Evolutionary conservation across 2,329 filamentous ascomycete species (phyloP), one percentile per base, ranked within the genome.

Genomic region (Setomelanomma holmii): DNA sequence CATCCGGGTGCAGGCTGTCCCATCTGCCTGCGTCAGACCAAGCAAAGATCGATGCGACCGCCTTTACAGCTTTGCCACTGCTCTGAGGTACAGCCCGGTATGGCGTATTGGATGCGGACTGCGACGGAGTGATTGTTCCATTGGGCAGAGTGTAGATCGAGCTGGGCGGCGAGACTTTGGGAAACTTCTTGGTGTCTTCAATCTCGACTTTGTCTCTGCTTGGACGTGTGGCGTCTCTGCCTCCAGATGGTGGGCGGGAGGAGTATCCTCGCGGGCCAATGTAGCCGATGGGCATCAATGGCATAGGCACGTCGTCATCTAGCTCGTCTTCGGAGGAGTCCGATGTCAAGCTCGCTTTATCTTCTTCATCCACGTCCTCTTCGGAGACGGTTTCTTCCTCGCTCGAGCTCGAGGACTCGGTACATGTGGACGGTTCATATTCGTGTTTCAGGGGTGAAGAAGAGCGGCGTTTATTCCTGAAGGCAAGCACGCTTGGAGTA

Each of bases 391-490:
- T 76, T 4, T 82, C 83, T 38, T 80, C 77, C 41, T 85, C 83
- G 40, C 82, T 86, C 48, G 85, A 81, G 1, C 79, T 82, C 7
- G 82, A 82, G 5, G 85, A 85, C 36, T 85, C 84, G 0, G 86
- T 87, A 40, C 84, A 85, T 5, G 85, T 86, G 14, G 95, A 98
- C 12, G 93, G 93, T 57, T 93, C 88, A 66, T 97, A 99, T 76
- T 99, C 93, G 70, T 98, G 93, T 78, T 99, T 99, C 43, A 99
- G 80, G 0, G 95, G 95, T 1, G 95, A 99, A 0, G 95, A 98
- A 1, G 87, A 89, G 16, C 92, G 86, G 39, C 93, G 86, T 68
- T 88, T 73, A 73, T 81, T 58, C 72, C 72, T 61, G 64, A 73
- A 65, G 70, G 76, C 70, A 56, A 78, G 66, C 49, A 75, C 62